Base-by-base conservation (phyloP, 140 eudicot genomes). In the Flaveria floridana region DNA sequence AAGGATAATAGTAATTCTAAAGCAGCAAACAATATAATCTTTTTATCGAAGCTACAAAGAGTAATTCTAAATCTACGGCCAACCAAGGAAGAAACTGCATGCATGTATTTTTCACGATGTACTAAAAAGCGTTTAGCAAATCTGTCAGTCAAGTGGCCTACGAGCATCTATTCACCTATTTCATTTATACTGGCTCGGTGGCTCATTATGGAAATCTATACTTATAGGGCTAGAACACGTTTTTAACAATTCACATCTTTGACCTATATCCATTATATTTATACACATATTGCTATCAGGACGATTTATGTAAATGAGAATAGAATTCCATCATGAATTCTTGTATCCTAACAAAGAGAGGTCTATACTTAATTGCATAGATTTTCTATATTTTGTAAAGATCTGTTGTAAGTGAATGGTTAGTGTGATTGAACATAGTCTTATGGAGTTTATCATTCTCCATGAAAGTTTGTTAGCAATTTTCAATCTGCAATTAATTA, bases 31-130 rank as follows among this genome's bases (percentile, higher is more conserved):
- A 52, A 61, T 41, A 2, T 34, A 34, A 65, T 25, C 23, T 15
- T 56, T 42, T 14, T 15, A 42, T 56, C 57, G 0, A 13, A 73
- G 13, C 69, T 73, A 26, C 46, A 59, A 59, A 59, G 47, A 59
- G 46, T 59, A 23, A 73, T 44, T 73, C 70, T 61, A 13, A 59
- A 73, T 26, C 47, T 44, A 73, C 25, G 12, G 23, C 28, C 23
- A 18, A 73, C 7, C 68, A 48, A 59, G 28, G 70, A 73, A 23
- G 23, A 12, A 72, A 37, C 55, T 7, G 41, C 25, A 13, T 2
- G 77, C 10, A 19, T 7, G 5, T 72, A 57, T 41, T 12, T n/a
- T 53, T 71, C 66, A 52, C 76, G 51, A 65, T 37, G 26, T 12
- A 11, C 19, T 62, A 62, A 28, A 25, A 62, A 62, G 42, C 68